Evolutionary conservation across 768 basidiomycete genomes (phyloP), one percentile per base, ranked within the genome.

Genomic region (Galerina marginata): DNA sequence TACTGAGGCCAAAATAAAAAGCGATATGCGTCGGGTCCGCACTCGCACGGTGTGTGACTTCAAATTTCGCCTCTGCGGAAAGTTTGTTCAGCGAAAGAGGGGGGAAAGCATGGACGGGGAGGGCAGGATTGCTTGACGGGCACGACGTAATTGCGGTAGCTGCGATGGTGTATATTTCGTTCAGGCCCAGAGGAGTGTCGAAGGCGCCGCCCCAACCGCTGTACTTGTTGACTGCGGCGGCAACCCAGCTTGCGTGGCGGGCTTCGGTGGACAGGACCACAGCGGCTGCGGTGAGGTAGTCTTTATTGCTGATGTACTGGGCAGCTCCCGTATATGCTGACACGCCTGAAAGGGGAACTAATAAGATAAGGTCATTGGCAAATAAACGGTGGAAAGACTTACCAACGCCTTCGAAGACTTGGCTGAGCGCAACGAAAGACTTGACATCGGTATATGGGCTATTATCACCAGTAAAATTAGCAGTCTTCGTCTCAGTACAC

Each of bases 261-360:
- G 85, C 81, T 68, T 90, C 87, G 48, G 81, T 83, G 40, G 84
- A 75, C 46, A 87, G 78, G 63, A 90, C 83, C 51, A 78, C 77
- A 4, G 80, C 87, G 7, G 85, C 85, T 15, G 80, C 82, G 25
- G 83, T 80, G 16, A 85, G 67, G 70, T 80, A 82, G 23, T 70
- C 74, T 58, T 77, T 75, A 69, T 77, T 74, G 53, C 70, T 68
- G 69, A 88, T 78, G 58, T 73, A 77, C 56, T 77, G 73, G 6
- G 82, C 81, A 37, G 85, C 84, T 23, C 86, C 86, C 16, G 79
- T 75, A 72, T 89, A 88, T 29, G 86, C 85, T 12, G 83, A 81
- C 25, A 69, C 68, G 42, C 76, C 75, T 69, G 49, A 36, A 7
- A 23, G 2, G 6, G 14, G 33, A 10, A 14, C 9, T 33, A 38